phyloP scores from a whole-genome alignment of 1,284 basidiomycete species.

The Puccinia polysora region DNA sequence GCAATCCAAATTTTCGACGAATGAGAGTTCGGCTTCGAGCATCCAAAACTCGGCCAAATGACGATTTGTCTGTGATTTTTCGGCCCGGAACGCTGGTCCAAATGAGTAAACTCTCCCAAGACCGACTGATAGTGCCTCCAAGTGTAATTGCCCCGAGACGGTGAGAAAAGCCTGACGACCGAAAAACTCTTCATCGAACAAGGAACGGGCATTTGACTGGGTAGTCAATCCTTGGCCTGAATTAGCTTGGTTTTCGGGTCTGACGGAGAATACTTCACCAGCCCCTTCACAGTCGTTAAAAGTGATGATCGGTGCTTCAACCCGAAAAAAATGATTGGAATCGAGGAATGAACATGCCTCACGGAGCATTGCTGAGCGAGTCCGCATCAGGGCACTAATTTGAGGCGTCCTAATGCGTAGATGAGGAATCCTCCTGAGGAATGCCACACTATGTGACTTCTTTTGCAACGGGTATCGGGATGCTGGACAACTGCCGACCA shows the following conservation, averaged over 20 bases:
- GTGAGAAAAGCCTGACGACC: conserved; percentile 75
- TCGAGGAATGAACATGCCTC: conserved; percentile 21
- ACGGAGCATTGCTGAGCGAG: conserved; percentile 58
- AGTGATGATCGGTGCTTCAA: conserved; percentile 82
- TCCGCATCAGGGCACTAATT: conserved; percentile 67
- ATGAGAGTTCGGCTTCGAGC: conserved; percentile 87
- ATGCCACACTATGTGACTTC: conserved; percentile 15
- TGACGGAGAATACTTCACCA: conserved; percentile 80
- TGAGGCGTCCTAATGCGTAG: conserved; percentile 71
- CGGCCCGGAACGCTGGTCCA: conserved; percentile 87
- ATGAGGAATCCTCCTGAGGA: conserved; percentile 58
- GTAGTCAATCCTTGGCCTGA: background rate
- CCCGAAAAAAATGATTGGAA: conserved; percentile 66
- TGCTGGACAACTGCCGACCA: conserved; percentile 13
- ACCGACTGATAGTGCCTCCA: conserved; percentile 77
- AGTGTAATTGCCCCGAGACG: conserved; percentile 89
- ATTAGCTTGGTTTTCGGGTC: conserved; percentile 53
- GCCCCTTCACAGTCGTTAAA: conserved; percentile 95
- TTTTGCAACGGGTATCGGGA: conserved; percentile 29
- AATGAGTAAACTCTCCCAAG: conserved; percentile 82
- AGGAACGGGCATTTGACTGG: background rate
- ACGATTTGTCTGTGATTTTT: conserved; percentile 77
- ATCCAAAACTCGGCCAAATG: conserved; percentile 98
- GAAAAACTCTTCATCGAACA: conserved; percentile 56
- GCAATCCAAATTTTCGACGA: conserved; percentile 57